Base-by-base conservation (phyloP, 331 rosid species). In the Spiraea crenata region DNA sequence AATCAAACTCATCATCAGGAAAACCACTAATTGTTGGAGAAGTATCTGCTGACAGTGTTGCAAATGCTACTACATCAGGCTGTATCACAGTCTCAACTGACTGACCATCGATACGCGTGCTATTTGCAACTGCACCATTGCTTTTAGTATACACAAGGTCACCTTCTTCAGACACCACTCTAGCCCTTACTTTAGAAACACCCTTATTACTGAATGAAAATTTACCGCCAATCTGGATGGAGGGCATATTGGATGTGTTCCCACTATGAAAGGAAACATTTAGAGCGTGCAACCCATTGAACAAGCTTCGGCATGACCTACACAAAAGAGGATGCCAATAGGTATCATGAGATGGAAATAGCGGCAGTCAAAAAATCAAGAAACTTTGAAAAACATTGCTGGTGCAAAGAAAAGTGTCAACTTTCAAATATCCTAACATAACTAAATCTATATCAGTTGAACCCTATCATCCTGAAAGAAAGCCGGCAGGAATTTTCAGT, bases 101-200 rank as follows among this genome's bases (percentile, higher is more conserved):
- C 25, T 76, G 70, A 63, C 64, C 80, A 56, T 73, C 69, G 71
- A 63, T 44, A 38, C 76, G 70, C 70, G 63, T 58, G 69, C 51
- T 61, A 39, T 46, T 77, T 57, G 46, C 77, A 59, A 72, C 44
- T 42, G 67, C 67, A 40, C 15, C 72, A 47, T 64, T 82, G 61
- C 69, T 74, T 11, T 77, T 70, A 60, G 88, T 19, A 84, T 78
- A 74, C 76, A 84, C 71, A 54, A 84, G 62, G 69, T 79, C 88
- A 49, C 82, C 86, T 42, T 71, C 90, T 46, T 80, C 90, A 19
- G 92, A 72, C 20, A 70, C 68, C 67, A 89, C 66, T 12, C 85
- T 40, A 57, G 92, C 85, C 73, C 84, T 80, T 45, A 71, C 69
- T 73, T 73, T 73, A 39, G 77, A 49, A 20, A 46, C 47, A 68